Percentiles rank a stretch among this genome's conserved stretches.
Evolutionary conservation across 31 red algal genomes (phyloP).

Genomic region (Odonthalia washingtoniensis): DNA sequence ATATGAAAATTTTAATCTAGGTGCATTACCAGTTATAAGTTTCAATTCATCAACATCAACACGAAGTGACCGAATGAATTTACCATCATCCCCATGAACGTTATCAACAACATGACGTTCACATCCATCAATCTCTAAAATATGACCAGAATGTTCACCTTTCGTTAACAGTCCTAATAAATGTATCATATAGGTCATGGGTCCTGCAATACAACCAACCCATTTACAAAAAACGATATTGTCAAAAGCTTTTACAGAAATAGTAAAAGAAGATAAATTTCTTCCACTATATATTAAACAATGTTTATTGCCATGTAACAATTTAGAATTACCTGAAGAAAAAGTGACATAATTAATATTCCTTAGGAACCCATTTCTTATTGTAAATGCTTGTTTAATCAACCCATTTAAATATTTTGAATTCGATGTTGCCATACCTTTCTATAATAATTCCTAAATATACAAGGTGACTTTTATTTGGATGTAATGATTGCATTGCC

Average conservation of each 20-base stretch:
- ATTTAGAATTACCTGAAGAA: conserved; percentile 73
- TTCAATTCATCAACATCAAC: conserved; percentile 57
- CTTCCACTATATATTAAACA: conserved; percentile 88
- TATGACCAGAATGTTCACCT: conserved; percentile 42
- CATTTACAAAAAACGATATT: conserved; percentile 78
- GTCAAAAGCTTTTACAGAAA: conserved; percentile 66
- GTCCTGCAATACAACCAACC: conserved; percentile 87
- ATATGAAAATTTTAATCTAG: too few relatives aligned
- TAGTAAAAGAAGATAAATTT: conserved; percentile 66
- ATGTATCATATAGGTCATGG: conserved; percentile 82
- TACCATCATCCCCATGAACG: conserved; percentile 49
- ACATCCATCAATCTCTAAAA: conserved; percentile 47
- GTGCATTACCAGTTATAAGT: conserved; percentile 48
- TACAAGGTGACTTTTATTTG: conserved; percentile 42
- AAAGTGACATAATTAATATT: conserved; percentile 72
- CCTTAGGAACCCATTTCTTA: conserved; percentile 66
- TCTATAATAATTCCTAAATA: conserved; percentile 78
- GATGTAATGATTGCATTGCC: conserved; percentile 42
- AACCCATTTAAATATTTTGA: conserved; percentile 72
- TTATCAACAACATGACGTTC: conserved; percentile 22
- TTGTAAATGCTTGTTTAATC: conserved; percentile 47
- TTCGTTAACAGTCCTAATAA: conserved; percentile 62
- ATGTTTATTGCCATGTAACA: conserved; percentile 70
- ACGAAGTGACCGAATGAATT: conserved; percentile 58
- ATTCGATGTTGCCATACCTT: conserved; percentile 77